Evolutionary conservation across 2,329 filamentous ascomycete species (phyloP).

Genomic region (Balansia obtecta): DNA sequence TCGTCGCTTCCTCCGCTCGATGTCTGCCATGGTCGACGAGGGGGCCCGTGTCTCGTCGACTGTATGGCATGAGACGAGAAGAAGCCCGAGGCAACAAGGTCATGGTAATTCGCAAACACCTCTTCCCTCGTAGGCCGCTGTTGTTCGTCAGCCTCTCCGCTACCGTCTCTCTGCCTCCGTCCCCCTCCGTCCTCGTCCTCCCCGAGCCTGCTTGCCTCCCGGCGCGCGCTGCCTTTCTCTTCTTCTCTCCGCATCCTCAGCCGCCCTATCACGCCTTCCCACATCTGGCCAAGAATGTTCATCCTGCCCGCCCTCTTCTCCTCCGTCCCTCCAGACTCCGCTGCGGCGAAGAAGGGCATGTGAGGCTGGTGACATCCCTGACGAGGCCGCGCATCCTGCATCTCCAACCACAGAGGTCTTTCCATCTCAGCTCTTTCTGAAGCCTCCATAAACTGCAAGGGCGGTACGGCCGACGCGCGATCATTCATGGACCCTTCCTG

Average conservation of each 20-base stretch:
- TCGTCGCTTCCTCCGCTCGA: slow-evolving; percentile 9
- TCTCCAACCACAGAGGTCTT: slow-evolving; percentile 8
- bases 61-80: slow-evolving; percentile 46
- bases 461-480: slow-evolving; percentile 58
- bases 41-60: slow-evolving; percentile 29
- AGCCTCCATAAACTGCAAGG: slow-evolving; percentile 49
- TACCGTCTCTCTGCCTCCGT: slow-evolving; percentile 2
- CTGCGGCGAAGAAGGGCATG: neutral
- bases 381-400: neutral
- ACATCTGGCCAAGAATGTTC: slow-evolving; percentile 23
- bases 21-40: slow-evolving; percentile 10
- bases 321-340: slow-evolving; percentile 2
- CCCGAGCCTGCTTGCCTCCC: slow-evolving; percentile 7
- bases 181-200: slow-evolving; percentile 8
- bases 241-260: slow-evolving; percentile 19
- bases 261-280: slow-evolving; percentile 24
- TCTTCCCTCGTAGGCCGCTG: slow-evolving; percentile 32
- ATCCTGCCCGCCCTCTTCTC: slow-evolving; percentile 9
- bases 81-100: slow-evolving; percentile 44
- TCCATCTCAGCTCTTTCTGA: slow-evolving; percentile 21
- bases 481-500: slow-evolving; percentile 82
- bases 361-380: neutral
- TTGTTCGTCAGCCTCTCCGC: slow-evolving; percentile 9
- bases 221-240: slow-evolving; percentile 11
- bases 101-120: slow-evolving; percentile 42